A percentile compares a stretch with the other conserved stretches of the same genome.
Evolutionary conservation across 2,329 filamentous ascomycete species (phyloP).

Genomic region (Apiospora saccharicola): DNA sequence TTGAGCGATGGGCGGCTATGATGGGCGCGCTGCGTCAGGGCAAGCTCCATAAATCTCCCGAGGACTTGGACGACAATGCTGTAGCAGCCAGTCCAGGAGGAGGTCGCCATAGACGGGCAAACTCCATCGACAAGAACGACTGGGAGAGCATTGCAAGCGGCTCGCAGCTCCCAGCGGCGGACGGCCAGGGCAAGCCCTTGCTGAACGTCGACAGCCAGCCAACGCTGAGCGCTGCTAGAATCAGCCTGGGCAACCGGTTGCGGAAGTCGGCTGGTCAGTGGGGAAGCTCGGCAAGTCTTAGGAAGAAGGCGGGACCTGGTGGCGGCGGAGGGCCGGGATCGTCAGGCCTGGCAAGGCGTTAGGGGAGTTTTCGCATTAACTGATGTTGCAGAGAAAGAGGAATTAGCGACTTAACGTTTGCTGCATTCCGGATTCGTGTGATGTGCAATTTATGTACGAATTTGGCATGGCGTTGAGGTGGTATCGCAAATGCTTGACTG

Average conservation of each 20-base stretch:
- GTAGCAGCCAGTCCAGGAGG: slow-evolving; percentile 6
- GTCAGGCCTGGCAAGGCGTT: slow-evolving; percentile 13
- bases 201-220: slow-evolving; percentile 39
- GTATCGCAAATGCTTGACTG: neutral
- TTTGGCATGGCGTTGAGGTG: neutral
- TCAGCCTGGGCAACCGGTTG: slow-evolving; percentile 59
- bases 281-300: slow-evolving; percentile 53
- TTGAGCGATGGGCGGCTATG: slow-evolving; percentile 68
- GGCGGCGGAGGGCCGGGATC: slow-evolving; percentile 4
- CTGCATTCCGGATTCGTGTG: neutral
- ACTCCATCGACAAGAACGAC: slow-evolving; percentile 43
- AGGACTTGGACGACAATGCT: slow-evolving; percentile 26
- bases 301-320: slow-evolving; percentile 39
- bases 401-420: neutral
- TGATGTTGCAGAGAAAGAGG: neutral
- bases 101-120: slow-evolving; percentile 30
- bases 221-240: slow-evolving; percentile 50
- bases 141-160: slow-evolving; percentile 47
- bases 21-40: slow-evolving; percentile 52
- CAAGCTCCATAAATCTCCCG: slow-evolving; percentile 40
- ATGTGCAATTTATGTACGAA: neutral
- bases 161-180: slow-evolving; percentile 36
- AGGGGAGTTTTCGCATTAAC: slow-evolving; percentile 11
- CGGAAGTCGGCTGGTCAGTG: slow-evolving; percentile 57
- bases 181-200: slow-evolving; percentile 39